phyloP scores from a whole-genome alignment of 805 yeast species.

The Metschnikowia baotianmanensis region DNA sequence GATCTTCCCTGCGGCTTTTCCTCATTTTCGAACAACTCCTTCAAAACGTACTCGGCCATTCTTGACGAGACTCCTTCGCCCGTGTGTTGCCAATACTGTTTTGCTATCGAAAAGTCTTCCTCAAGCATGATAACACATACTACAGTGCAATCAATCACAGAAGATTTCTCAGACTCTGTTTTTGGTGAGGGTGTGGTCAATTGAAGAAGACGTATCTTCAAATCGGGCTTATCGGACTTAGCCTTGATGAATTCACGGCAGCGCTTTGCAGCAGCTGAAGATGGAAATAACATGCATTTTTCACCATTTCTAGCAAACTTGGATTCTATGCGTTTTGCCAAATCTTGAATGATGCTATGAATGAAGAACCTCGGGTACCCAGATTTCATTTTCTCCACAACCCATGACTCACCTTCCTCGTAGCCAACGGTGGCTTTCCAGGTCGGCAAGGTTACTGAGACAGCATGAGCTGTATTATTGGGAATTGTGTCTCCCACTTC shows the following conservation, averaged over 20 bases:
- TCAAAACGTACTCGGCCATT: conserved; percentile 77
- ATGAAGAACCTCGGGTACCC: conserved; percentile 90
- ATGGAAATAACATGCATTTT: conserved; percentile 69
- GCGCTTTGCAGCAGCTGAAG: conserved; percentile 74
- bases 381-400: conserved; percentile 68
- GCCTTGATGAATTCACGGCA: conserved; percentile 75
- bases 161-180: conserved; percentile 55
- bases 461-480: conserved; percentile 86
- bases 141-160: conserved; percentile 63
- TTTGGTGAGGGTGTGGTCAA: conserved; percentile 68
- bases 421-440: conserved; percentile 94
- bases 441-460: conserved; percentile 90
- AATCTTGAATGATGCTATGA: conserved; percentile 58
- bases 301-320: conserved; percentile 83
- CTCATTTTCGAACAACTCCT: conserved; percentile 45
- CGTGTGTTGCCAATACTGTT: conserved; percentile 93
- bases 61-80: conserved; percentile 97
- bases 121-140: conserved; percentile 77
- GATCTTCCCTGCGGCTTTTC: conserved; percentile 16
- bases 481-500: conserved; percentile 84
- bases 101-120: conserved; percentile 59
- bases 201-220: conserved; percentile 58
- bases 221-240: conserved; percentile 30
- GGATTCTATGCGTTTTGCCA: conserved; percentile 51
- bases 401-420: conserved; percentile 86